Percentiles rank a stretch among this genome's conserved stretches.
Evolutionary conservation across 805 yeast species (phyloP).

Genomic region (Myxozyma udenii): DNA sequence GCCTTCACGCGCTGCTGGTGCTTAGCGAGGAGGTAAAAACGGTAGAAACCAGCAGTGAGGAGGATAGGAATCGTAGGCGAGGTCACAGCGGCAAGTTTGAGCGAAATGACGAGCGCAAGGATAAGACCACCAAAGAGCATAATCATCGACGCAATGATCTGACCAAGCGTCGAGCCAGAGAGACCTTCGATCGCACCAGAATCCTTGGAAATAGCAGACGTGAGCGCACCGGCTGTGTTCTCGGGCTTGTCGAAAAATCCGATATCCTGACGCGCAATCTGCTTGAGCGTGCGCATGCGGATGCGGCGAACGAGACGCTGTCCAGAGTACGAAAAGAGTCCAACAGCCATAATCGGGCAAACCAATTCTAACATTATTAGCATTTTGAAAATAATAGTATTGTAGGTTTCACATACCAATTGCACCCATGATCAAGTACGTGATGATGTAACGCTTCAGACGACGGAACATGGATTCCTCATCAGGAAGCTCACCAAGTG

Average conservation of each 20-base stretch:
- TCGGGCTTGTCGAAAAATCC: conserved; percentile 33
- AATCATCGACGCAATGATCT: conserved; percentile 35
- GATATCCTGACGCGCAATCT: conserved; percentile 34
- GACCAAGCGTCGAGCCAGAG: conserved; percentile 36
- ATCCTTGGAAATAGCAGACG: conserved; percentile 34
- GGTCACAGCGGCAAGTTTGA: conserved; percentile 45
- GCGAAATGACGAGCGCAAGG: conserved; percentile 41
- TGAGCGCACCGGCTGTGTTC: conserved; percentile 35
- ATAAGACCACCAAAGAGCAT: conserved; percentile 43
- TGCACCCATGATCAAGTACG: conserved; percentile 42
- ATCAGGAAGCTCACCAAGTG: conserved; percentile 38
- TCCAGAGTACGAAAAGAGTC: conserved; percentile 26
- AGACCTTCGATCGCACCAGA: conserved; percentile 36
- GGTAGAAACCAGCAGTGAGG: conserved; percentile 43
- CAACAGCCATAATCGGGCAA: conserved; percentile 27
- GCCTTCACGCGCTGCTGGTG: conserved; percentile 41
- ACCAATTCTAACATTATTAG: conserved; percentile 29
- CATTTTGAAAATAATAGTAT: conserved; percentile 33
- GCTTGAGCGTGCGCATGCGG: conserved; percentile 32
- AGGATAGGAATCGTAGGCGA: conserved; percentile 39
- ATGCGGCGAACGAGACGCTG: conserved; percentile 34
- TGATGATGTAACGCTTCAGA: conserved; percentile 41
- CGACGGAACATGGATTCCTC: conserved; percentile 36
- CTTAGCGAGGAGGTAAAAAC: conserved; percentile 39
- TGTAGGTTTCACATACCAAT: conserved; percentile 39